phyloP scores from a whole-genome alignment of 179 eudicot species.

The Sideroxylon spinosum region DNA sequence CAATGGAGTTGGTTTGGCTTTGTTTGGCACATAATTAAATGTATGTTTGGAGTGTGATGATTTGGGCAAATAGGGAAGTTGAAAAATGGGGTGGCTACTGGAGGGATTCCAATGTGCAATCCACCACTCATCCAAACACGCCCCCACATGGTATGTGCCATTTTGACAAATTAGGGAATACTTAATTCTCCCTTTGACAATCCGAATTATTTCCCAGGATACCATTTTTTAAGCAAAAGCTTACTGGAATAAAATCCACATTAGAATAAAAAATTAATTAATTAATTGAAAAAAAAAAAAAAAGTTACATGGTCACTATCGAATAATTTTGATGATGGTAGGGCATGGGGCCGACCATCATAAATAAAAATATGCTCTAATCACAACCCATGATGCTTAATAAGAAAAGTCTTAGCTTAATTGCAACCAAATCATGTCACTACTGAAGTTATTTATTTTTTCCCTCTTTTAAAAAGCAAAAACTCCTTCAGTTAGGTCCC shows the following conservation, averaged over 20 bases:
- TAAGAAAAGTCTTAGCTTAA: not conserved
- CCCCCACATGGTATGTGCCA: conserved; percentile 14
- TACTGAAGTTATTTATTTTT: too few relatives aligned
- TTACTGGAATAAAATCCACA: not conserved
- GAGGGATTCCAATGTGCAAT: conserved; percentile 23
- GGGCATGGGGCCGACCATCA: not conserved
- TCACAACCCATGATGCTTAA: conserved; percentile 1
- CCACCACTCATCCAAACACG: conserved; percentile 26
- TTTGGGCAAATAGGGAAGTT: conserved; percentile 9
- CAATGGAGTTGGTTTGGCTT: conserved; percentile 16
- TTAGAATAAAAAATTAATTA: too few relatives aligned
- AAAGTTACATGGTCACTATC: conserved; percentile 6
- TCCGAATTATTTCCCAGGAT: conserved; percentile 16
- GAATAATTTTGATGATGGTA: not conserved
- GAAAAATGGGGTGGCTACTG: not conserved
- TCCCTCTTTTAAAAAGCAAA: not conserved
- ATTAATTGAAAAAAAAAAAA: not conserved
- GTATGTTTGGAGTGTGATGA: conserved; percentile 16
- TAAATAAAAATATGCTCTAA: not conserved
- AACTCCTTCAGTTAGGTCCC: not conserved
- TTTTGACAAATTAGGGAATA: conserved; percentile 8
- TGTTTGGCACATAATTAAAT: conserved; percentile 8
- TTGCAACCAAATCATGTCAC: not conserved
- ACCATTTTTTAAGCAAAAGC: conserved; percentile 9
- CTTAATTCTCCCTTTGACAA: conserved; percentile 22